Conservation (phyloP, 1,284 basidiomycete species). For the Cutaneotrichosporon mucoides region DNA sequence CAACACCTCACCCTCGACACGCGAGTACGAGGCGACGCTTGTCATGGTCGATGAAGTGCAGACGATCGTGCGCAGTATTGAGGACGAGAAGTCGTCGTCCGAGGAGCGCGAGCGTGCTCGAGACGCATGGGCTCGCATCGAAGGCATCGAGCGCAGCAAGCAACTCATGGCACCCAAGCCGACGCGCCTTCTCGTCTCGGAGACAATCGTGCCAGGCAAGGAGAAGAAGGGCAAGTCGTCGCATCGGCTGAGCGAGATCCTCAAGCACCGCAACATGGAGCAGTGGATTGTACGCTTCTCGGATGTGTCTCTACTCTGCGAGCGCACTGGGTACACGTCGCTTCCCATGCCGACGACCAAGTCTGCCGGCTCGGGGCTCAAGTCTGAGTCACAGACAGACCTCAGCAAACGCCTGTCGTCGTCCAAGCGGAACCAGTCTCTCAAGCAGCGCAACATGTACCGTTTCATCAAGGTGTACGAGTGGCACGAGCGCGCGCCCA, state of each 20-base stretch:
- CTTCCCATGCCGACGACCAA: slow-evolving; percentile 64
- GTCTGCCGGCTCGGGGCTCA: slow-evolving; percentile 57
- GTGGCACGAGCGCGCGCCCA: slow-evolving; percentile 54
- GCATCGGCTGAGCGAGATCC: slow-evolving; percentile 70
- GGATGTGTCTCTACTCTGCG: slow-evolving; percentile 89
- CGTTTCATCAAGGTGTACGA: slow-evolving; percentile 74
- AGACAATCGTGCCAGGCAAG: slow-evolving; percentile 50
- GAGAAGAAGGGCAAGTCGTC: slow-evolving; percentile 56
- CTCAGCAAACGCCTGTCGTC: slow-evolving; percentile 50
- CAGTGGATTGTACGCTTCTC: slow-evolving; percentile 92
- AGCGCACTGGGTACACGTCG: slow-evolving; percentile 81
- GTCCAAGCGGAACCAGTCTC: slow-evolving; percentile 59
- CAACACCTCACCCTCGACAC: slow-evolving; percentile 91
- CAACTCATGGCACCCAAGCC: slow-evolving; percentile 78
- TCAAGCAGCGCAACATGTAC: slow-evolving; percentile 82
- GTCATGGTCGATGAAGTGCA: slow-evolving; percentile 97
- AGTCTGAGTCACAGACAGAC: slow-evolving; percentile 61
- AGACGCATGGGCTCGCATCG: slow-evolving; percentile 91
- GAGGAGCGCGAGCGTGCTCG: slow-evolving; percentile 92
- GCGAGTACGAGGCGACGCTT: slow-evolving; percentile 92
- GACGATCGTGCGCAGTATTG: slow-evolving; percentile 88
- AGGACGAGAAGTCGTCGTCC: slow-evolving; percentile 94
- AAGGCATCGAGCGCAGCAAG: slow-evolving; percentile 74
- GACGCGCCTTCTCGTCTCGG: slow-evolving; percentile 78
- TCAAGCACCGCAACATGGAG: slow-evolving; percentile 59